Percentiles rank a stretch among this genome's conserved stretches.
Evolutionary conservation across 2,329 filamentous ascomycete species (phyloP).

Genomic region (Fusarium marasasianum): DNA sequence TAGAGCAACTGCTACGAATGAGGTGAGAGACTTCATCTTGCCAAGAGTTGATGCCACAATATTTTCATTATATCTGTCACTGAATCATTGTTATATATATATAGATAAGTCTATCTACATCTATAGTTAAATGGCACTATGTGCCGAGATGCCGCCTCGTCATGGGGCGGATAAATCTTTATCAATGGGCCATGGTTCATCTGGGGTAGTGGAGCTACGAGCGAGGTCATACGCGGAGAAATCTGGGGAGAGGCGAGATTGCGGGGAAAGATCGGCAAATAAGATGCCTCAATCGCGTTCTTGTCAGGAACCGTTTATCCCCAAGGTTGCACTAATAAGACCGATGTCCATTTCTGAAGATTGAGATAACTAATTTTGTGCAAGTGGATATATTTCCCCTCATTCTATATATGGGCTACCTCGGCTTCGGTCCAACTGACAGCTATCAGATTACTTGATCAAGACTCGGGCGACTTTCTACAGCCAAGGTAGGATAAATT

Average conservation of each 20-base stretch:
- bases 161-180: slow-evolving; percentile 15
- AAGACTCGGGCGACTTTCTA: neutral
- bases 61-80: neutral
- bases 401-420: neutral
- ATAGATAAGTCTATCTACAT: neutral
- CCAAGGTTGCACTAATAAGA: neutral
- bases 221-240: slow-evolving; percentile 5
- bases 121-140: neutral
- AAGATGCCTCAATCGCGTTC: neutral
- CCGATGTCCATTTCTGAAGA: neutral
- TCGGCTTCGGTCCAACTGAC: neutral
- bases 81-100: neutral
- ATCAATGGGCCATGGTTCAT: neutral
- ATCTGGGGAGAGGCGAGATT: neutral
- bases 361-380: rapidly evolving
- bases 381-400: neutral
- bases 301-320: neutral
- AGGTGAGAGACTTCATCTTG: slow-evolving; percentile 1
- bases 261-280: neutral
- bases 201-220: neutral
- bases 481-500: neutral
- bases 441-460: no score
- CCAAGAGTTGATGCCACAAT: neutral
- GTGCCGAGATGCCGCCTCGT: neutral
- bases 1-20: neutral